Conservation (phyloP, 495 filamentous ascomycete genomes). For the Hypomontagnella monticulosa region DNA sequence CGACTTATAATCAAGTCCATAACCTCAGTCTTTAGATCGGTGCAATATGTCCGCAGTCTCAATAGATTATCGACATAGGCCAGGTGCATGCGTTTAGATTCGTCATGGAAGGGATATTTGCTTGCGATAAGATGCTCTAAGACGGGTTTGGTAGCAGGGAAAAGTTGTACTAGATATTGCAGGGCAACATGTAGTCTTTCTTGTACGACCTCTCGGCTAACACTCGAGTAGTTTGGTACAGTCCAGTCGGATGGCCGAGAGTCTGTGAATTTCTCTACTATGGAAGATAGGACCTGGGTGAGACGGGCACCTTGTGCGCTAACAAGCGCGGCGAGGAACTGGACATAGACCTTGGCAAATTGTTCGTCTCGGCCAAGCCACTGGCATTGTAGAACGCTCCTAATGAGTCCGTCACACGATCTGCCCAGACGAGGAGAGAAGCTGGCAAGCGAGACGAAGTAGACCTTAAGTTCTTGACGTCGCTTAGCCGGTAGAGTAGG, state of each 20-base stretch:
- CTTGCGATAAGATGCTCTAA: slow-evolving; percentile 69
- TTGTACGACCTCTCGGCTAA: slow-evolving; percentile 68
- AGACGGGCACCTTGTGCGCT: slow-evolving; percentile 74
- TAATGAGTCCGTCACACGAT: slow-evolving; percentile 77
- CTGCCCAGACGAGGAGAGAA: slow-evolving; percentile 73
- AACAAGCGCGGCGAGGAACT: slow-evolving; percentile 81
- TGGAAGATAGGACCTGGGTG: slow-evolving; percentile 73
- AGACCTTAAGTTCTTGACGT: slow-evolving; percentile 68
- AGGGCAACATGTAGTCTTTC: slow-evolving; percentile 77
- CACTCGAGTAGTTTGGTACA: slow-evolving; percentile 66
- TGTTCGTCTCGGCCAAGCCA: slow-evolving; percentile 88
- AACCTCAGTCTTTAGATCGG: slow-evolving; percentile 83
- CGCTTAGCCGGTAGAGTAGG: slow-evolving; percentile 55
- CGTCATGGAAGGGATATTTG: slow-evolving; percentile 79
- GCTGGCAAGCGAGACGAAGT: slow-evolving; percentile 80
- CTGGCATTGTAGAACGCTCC: slow-evolving; percentile 73
- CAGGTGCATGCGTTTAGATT: slow-evolving; percentile 75
- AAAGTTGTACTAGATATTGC: slow-evolving; percentile 77
- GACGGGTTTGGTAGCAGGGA: slow-evolving; percentile 75
- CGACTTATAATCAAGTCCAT: slow-evolving; percentile 82
- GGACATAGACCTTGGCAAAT: slow-evolving; percentile 80
- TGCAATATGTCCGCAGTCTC: slow-evolving; percentile 74
- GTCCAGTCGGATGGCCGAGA: slow-evolving; percentile 59
- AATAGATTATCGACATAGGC: slow-evolving; percentile 84
- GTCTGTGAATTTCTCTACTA: slow-evolving; percentile 77